Percentiles rank a stretch among this genome's conserved stretches.
phyloP scores from a whole-genome alignment of 768 basidiomycete genomes.

The Russula dissimulans region DNA sequence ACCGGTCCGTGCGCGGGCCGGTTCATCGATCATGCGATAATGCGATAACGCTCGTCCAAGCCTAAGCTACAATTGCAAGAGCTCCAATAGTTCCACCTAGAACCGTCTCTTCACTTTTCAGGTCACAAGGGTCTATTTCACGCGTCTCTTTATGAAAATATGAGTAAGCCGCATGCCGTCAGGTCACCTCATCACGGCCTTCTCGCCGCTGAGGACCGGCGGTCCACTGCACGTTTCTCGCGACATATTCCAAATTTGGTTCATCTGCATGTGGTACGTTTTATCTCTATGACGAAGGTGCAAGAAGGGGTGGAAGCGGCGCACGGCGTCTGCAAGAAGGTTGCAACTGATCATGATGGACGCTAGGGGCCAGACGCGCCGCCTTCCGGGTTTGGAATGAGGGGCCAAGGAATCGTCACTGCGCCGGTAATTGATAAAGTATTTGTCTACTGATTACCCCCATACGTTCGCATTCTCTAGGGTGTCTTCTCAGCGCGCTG shows the following conservation, averaged over 20 bases:
- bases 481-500: background rate
- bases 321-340: background rate
- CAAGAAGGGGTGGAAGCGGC: background rate
- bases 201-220: background rate
- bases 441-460: background rate
- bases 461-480: background rate
- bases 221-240: slow-evolving; percentile 4
- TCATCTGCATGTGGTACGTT: background rate
- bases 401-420: background rate
- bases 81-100: background rate
- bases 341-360: background rate
- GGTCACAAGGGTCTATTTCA: background rate
- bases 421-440: background rate
- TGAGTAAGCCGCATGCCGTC: slow-evolving; percentile 2
- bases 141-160: background rate
- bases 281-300: background rate
- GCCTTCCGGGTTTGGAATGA: background rate
- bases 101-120: background rate
- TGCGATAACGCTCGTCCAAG: too few relatives aligned
- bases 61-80: background rate
- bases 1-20: background rate
- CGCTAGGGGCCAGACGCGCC: background rate
- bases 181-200: background rate
- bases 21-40: background rate
- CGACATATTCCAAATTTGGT: background rate